phyloP scores from a whole-genome alignment of 306 rosid species.

The Acacia melanoxylon region DNA sequence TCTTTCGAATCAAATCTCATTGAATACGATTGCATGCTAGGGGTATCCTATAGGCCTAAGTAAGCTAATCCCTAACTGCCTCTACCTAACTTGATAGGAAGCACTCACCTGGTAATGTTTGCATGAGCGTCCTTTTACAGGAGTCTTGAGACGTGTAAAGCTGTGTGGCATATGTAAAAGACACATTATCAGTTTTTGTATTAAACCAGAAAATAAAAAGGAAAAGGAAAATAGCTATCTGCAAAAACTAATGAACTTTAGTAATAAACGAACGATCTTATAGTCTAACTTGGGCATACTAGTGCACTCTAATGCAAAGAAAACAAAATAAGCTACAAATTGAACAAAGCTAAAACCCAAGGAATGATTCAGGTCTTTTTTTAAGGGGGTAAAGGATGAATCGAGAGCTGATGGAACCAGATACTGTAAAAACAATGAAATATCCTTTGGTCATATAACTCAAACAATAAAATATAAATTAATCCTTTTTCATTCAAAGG shows the following conservation, averaged over 20 bases:
- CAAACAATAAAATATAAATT: neutral
- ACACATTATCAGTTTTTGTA: constrained; percentile 23
- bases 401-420: neutral
- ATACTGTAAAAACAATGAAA: neutral
- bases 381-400: neutral
- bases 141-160: constrained; percentile 69
- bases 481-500: neutral
- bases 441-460: neutral
- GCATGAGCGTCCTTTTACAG: constrained; percentile 88
- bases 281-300: constrained; percentile 8
- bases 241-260: neutral
- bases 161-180: constrained; percentile 51
- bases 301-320: constrained; percentile 27
- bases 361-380: neutral
- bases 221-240: neutral
- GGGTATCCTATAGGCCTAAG: neutral
- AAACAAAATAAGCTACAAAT: neutral
- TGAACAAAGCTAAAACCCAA: constrained; percentile 6
- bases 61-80: neutral
- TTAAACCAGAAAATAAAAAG: neutral
- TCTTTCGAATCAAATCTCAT: neutral
- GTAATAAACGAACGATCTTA: constrained; percentile 20
- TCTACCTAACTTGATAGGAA: constrained; percentile 18
- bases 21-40: too few relatives aligned
- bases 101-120: constrained; percentile 82